Evolutionary conservation across 1,284 basidiomycete genomes (phyloP), one percentile per base, ranked within the genome.

Genomic region (Ceratobasidium sp.): DNA sequence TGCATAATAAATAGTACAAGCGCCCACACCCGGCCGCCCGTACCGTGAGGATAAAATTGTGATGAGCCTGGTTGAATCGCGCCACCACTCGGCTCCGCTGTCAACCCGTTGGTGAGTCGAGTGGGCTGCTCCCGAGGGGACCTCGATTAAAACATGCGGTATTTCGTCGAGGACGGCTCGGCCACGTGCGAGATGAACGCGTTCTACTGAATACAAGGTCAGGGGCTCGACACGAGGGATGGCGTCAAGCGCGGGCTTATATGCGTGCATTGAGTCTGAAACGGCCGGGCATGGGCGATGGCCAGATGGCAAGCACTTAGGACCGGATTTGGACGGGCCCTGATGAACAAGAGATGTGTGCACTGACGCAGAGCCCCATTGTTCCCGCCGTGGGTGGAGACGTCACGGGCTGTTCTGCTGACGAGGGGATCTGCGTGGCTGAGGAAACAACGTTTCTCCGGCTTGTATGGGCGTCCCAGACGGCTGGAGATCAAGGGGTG

Each of bases 91-190:
- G 59, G 59, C 59, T 43, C 59, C 59, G 59, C 34, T 37, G 59
- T 15, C 37, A 37, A 61, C 56, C 34, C 32, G 11, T 32, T 59
- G 59, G 34, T 43, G 59, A 61, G 34, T n/a, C 59, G 15, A 22
- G 19, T 5, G 15, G 37, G 11, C 19, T 8, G 3, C 37, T 17
- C 56, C 17, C 32, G 17, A 40, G 34, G 19, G 34, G 11, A 32
- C 59, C 59, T 61, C 59, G 59, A 61, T 61, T 61, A n/a, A 40
- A 22, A 34, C 65, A 34, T 34, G 43, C 65, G 65, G 65, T n/a
- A 44, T 22, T 22, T n/a, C n/a, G n/a, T n/a, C 22, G 68, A n/a
- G n/a, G n/a, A 46, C 6, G n/a, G 52, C 25, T 59, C 44, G 44
- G 43, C 43, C 59, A 49, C 54, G 54, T 43, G 49, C 43, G 8